A percentile compares a stretch with the other conserved stretches of the same genome.
Conservation (phyloP, 140 eudicot genomes). For the Ambrosia hybrid region DNA sequence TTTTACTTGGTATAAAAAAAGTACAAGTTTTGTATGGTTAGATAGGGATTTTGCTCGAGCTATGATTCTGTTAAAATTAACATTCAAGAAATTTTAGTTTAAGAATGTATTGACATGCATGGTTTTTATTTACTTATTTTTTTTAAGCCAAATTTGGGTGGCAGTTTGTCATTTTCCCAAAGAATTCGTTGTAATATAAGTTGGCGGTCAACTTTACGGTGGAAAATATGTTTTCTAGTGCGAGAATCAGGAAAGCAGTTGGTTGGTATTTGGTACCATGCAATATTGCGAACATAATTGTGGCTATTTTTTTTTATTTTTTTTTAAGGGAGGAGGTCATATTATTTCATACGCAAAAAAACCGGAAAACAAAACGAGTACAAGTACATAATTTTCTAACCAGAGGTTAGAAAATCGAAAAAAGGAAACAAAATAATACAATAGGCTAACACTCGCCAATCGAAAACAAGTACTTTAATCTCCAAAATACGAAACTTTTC, state of each 20-base stretch:
- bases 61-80: background rate
- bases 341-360: too few species aligned
- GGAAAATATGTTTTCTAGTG: constrained; percentile 23
- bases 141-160: background rate
- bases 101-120: background rate
- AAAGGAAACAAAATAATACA: too few species aligned
- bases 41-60: background rate
- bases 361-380: too few species aligned
- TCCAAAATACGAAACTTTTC: too few species aligned
- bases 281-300: too few species aligned
- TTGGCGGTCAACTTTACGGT: constrained; percentile 25
- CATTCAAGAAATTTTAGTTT: background rate
- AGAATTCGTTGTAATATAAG: constrained; percentile 12
- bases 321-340: too few species aligned
- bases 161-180: background rate
- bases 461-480: too few species aligned
- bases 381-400: too few species aligned
- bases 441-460: too few species aligned
- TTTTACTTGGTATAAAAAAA: background rate
- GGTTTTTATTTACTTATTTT: background rate
- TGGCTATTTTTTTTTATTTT: too few species aligned
- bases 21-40: background rate
- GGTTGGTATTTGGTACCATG: too few species aligned
- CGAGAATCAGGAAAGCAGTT: constrained; percentile 18
- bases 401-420: too few species aligned